Evolutionary conservation across 139 green algal species (phyloP).

Genomic region (Desmodesmus armatus): DNA sequence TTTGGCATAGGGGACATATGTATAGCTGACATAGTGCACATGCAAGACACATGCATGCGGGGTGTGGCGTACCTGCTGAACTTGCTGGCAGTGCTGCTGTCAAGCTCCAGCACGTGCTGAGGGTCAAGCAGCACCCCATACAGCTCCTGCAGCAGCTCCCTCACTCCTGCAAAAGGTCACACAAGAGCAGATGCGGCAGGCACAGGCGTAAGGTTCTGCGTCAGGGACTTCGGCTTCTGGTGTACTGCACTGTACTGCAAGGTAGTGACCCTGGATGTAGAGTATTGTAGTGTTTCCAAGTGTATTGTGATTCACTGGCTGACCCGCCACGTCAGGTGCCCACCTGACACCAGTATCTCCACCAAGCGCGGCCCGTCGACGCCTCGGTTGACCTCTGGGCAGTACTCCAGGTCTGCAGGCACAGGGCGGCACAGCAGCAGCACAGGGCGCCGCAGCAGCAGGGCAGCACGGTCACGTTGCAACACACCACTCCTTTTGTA

Average conservation of each 20-base stretch:
- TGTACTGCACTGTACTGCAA: no score
- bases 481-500: neutral
- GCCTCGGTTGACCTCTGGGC: constrained; percentile 60
- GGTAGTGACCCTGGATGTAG: no score
- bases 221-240: no score
- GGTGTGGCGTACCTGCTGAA: no score
- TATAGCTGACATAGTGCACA: neutral
- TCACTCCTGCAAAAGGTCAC: no score
- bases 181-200: no score
- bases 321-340: no score
- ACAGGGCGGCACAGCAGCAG: neutral
- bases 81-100: constrained; percentile 15
- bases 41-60: neutral
- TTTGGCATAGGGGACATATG: neutral
- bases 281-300: no score
- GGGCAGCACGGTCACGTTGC: neutral
- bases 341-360: constrained; percentile 62
- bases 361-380: constrained; percentile 72
- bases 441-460: neutral
- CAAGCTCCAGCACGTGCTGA: constrained; percentile 8
- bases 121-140: neutral
- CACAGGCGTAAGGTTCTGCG: no score
- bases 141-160: neutral
- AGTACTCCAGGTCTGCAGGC: constrained; percentile 79
- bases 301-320: no score